Base-by-base conservation (phyloP, 2,329 filamentous ascomycete species). In the Arthrobotrys megalospora region DNA sequence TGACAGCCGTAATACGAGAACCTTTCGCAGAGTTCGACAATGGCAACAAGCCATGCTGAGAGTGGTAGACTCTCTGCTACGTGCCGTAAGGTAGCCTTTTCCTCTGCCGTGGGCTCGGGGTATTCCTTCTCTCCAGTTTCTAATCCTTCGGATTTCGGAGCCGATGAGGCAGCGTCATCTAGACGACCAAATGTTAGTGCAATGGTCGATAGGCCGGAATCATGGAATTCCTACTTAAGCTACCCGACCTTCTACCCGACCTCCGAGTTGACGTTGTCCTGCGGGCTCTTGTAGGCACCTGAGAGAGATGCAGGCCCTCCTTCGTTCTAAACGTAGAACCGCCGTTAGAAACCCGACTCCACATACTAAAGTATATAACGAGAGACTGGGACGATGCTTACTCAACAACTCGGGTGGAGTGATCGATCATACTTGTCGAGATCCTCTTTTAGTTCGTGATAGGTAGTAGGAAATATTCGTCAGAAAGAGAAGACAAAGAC, bases 1-100 rank as follows among this genome's bases (percentile, higher is more conserved):
- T 85, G 85, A 72, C 87, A 85, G 73, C 87, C 87, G 70, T 88
- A 89, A 84, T 87, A 89, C 72, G 88, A 87, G 84, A 90, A 90
- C 67, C 89, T 87, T 82, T 90, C 88, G 77, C 85, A 85, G 62
- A 89, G 83, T 81, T 89, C 88, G 53, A 90, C 87, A 14, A 88
- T 80, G 34, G 88, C 88, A 36, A 90, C 88, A 65, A 89, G 84
- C 84, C 87, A 89, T 65, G 88, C 88, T 0, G 88, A 88, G 38
- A 86, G 79, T 11, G 88, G 88, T 60, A 89, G 83, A 77, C 86
- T 87, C 83, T 89, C 88, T 45, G 87, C 87, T 36, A 89, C 81
- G 80, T 88, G 87, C 58, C 86, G 87, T 65, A 89, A 83, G 3
- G 85, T 85, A 24, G 81, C 83, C 83, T 85, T 86, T 83, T 90